Evolutionary conservation across 2,329 filamentous ascomycete genomes (phyloP), one percentile per base, ranked within the genome.

Genomic region (Cladosporium oxysporum): DNA sequence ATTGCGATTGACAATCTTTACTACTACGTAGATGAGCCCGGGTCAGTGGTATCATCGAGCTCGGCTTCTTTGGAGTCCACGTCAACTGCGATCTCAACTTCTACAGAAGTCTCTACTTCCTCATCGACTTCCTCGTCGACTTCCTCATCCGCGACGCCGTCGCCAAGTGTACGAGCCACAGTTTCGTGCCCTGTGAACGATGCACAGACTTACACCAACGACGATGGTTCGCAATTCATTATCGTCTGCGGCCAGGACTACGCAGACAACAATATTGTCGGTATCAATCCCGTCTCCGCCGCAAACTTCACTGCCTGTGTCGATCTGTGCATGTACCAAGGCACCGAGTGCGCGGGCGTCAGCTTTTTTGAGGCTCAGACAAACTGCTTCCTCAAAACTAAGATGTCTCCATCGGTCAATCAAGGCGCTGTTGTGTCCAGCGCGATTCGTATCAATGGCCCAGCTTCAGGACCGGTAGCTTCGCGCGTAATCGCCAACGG

Each of bases 191-290:
- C 44, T 28, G 33, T 8, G 5, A 33, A 62, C 26, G 58, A 62
- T 18, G 29, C 21, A 10, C 18, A 31, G 11, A 62, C 26, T 4
- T 50, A 50, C 58, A 52, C 49, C 12, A 33, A 50, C n/a, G 58
- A 52, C 11, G 58, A 62, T 18, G 58, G 58, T 23, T 62, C 58
- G 7, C 35, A 50, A 18, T 62, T n/a, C 28, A 50, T 50, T 28
- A 37, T 62, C 26, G 58, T 62, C 5, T 62, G 58, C 28, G 14
- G 26, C 14, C 58, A 50, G 28, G 58, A 52, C 58, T 50, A 62
- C 28, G 29, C 12, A 3, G 14, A 18, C 47, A 52, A 50, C 8
- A 47, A 47, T 5, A 47, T 47, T n/a, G 41, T 23, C 41, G 41
- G 41, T 2, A 47, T 47, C 41, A n/a, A 62, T 26, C 26, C 31